Base-by-base conservation (phyloP, 768 basidiomycete species). In the Rhodosporidiobolus odoratus region DNA sequence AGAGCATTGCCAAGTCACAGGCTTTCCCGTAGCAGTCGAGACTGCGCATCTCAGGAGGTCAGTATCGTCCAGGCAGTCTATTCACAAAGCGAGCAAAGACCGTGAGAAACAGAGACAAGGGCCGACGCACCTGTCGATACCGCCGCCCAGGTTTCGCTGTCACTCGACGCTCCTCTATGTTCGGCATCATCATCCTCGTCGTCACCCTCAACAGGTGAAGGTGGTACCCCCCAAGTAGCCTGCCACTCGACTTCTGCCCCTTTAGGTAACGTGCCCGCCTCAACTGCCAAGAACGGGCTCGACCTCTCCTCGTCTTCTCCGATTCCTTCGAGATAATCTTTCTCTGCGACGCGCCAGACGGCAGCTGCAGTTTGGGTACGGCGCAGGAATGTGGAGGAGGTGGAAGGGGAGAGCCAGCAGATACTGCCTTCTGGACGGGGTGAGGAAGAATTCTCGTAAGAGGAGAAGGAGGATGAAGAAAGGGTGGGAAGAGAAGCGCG, bases 401-500 rank as follows among this genome's bases (percentile, higher is more conserved):
- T 41, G 16, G 27, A 54, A 12, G 32, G 56, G 52, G 38, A 64
- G 3, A 27, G 9, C n/a, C 19, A 48, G 3, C 19, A 53, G 35
- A 13, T 62, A 56, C 41, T 32, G 75, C 78, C 48, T 54, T 53
- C 54, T 2, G 47, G 59, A 19, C 23, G 13, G 32, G 15, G 27
- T 19, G 2, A 9, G 23, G 30, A n/a, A 23, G 45, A 43, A 62
- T 8, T 21, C 43, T n/a, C 12, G 62, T 30, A 23, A 45, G 32
- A 19, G n/a, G 53, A 41, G 48, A 23, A 32, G 32, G 19, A 38
- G 5, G 25, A 43, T 2, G 25, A 34, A 40, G 35, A 60, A 1
- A 3, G 1, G 1, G 32, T 58, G 25, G 2, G 63, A 58, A 47
- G 32, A 75, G 74, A 91, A 0, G 88, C 88, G 8, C 83, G 80